These are phyloP conservation scores for Naganishia albida DNA, from an alignment of 1,284 basidiomycete species.

Conservation along the genomic window DNA sequence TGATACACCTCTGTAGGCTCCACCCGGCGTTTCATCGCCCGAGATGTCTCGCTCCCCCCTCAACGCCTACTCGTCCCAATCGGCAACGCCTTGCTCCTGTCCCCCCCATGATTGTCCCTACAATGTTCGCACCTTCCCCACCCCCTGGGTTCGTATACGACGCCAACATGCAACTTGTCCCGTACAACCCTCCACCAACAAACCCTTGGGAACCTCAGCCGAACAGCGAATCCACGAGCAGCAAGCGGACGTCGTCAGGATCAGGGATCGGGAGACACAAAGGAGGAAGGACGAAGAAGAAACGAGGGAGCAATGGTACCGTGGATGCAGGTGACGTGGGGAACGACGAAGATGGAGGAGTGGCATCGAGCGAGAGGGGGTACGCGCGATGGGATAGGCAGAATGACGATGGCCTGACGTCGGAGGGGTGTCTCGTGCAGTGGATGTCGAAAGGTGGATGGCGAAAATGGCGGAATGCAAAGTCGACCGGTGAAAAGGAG, in stretches of 20 bases:
- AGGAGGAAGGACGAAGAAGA: too few relatives aligned
- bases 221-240: too few relatives aligned
- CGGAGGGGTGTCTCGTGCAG: neutral
- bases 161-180: neutral
- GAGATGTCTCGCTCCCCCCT: neutral
- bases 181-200: neutral
- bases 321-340: too few relatives aligned
- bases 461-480: slow-evolving; percentile 3
- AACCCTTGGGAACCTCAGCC: neutral
- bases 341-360: too few relatives aligned
- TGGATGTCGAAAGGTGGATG: slow-evolving; percentile 4
- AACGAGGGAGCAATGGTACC: too few relatives aligned
- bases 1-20: neutral
- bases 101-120: neutral
- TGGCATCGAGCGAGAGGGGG: neutral
- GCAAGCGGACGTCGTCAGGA: too few relatives aligned
- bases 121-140: neutral
- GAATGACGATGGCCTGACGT: neutral
- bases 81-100: neutral
- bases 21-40: neutral
- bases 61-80: neutral
- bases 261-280: neutral
- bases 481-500: slow-evolving; percentile 6
- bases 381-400: slow-evolving; percentile 1
- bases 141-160: neutral